phyloP scores from a whole-genome alignment of 768 basidiomycete species.

The Boletus rufocinnamomeus region DNA sequence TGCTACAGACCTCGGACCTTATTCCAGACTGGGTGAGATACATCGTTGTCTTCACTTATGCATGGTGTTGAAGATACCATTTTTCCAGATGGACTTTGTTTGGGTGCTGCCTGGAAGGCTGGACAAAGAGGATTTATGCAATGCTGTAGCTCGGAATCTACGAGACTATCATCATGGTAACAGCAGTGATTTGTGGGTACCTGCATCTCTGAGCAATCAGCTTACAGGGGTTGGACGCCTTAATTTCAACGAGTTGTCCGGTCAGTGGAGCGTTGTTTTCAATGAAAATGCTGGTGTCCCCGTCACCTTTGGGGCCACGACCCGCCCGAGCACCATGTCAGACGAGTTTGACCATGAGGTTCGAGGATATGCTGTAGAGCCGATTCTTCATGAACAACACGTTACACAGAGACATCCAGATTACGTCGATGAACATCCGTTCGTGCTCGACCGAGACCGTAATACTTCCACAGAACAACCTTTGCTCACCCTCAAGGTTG shows the following conservation, averaged over 20 bases:
- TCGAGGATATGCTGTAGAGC: background rate
- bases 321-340: slow-evolving; percentile 2
- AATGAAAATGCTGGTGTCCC: slow-evolving; percentile 1
- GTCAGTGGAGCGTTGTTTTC: slow-evolving; percentile 3
- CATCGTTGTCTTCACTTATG: too few relatives aligned
- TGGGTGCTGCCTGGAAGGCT: slow-evolving; percentile 6
- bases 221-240: background rate
- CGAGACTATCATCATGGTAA: slow-evolving; percentile 3
- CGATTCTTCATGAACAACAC: background rate
- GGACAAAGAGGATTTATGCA: background rate
- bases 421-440: slow-evolving; percentile 2
- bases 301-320: background rate
- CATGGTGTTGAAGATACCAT: background rate
- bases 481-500: slow-evolving; percentile 6
- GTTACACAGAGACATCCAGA: background rate
- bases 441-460: background rate
- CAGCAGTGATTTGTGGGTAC: background rate
- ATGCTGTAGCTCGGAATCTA: slow-evolving; percentile 2
- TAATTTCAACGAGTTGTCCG: background rate
- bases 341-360: slow-evolving; percentile 5
- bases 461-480: background rate
- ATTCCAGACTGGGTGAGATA: slow-evolving; percentile 6
- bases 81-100: slow-evolving; percentile 6
- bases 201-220: background rate
- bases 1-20: slow-evolving; percentile 2